Conservation (phyloP, 1,139 yeast species). For the Kurtzmaniella quercitrusa region DNA sequence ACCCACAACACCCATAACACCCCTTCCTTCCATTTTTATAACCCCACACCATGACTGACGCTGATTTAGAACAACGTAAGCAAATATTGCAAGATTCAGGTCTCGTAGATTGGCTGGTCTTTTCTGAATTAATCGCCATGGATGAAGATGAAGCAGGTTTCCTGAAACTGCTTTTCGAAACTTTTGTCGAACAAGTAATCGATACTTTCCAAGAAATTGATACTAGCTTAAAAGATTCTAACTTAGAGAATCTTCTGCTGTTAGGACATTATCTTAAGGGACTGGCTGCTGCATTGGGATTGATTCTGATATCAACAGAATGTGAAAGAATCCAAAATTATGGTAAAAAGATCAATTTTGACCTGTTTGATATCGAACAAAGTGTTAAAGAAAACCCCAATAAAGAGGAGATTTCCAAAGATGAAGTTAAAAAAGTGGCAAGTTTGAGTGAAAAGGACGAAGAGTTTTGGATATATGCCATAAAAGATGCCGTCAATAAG, state of each 20-base stretch:
- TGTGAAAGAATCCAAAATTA: conserved; percentile 93
- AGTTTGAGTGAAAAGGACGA: conserved; percentile 18
- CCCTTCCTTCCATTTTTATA: no score
- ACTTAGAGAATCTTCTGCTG: conserved; percentile 61
- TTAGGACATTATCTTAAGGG: conserved; percentile 94
- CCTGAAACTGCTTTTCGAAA: conserved; percentile 68
- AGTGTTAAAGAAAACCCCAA: conserved; percentile 1
- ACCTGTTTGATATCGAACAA: conserved; percentile 23
- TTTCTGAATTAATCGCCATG: conserved; percentile 87
- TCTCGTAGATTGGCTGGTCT: conserved; percentile 82
- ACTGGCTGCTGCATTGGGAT: conserved; percentile 90
- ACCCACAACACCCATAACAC: conserved; percentile 3
- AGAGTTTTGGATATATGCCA: conserved; percentile 47
- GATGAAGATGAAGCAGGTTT: conserved; percentile 92
- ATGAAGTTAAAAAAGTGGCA: conserved; percentile 6
- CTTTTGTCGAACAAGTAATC: conserved; percentile 85
- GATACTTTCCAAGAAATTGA: conserved; percentile 76
- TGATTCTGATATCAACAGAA: conserved; percentile 72
- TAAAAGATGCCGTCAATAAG: conserved; percentile 51
- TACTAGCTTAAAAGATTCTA: conserved; percentile 39
- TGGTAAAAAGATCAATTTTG: conserved; percentile 55
- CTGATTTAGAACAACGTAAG: conserved; percentile 17
- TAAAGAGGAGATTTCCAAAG: conserved; percentile 7
- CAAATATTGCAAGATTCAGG: conserved; percentile 48
- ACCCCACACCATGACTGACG: conserved; percentile 26